A percentile compares a stretch with the other conserved stretches of the same genome.
Conservation (phyloP, 1,139 yeast genomes). For the Taphrina communis region DNA sequence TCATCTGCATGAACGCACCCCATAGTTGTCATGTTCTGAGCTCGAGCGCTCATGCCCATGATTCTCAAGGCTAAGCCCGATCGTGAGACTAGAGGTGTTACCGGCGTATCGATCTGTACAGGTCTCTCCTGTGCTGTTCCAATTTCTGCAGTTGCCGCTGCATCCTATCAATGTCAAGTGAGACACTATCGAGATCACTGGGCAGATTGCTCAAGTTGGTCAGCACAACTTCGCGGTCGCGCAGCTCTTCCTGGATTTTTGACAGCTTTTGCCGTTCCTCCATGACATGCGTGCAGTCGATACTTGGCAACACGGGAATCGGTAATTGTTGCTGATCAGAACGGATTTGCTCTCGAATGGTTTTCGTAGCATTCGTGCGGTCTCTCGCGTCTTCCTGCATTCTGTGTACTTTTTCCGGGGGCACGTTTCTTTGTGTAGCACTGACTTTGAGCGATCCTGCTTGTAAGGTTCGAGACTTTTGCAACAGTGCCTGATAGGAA, state of each 20-base stretch:
- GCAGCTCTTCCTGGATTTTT: background rate
- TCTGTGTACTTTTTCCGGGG: background rate
- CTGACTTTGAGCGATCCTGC: background rate
- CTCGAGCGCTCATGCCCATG: no score
- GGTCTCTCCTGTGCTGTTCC: slow-evolving; percentile 13
- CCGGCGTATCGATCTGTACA: slow-evolving; percentile 23
- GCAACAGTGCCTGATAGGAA: background rate
- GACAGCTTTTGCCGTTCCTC: slow-evolving; percentile 9
- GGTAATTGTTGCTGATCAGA: background rate
- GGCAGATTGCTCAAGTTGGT: background rate
- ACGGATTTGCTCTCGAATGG: background rate
- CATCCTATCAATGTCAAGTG: slow-evolving; percentile 18
- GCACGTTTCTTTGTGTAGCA: background rate
- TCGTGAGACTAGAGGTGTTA: background rate
- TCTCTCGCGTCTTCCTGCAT: background rate
- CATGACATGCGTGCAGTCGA: background rate
- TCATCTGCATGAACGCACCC: no score
- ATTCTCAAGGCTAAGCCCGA: no score
- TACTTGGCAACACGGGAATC: background rate
- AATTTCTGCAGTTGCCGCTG: slow-evolving; percentile 12
- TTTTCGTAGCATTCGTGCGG: background rate
- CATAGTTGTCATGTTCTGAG: no score
- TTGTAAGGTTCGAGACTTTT: background rate
- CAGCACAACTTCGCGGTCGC: slow-evolving; percentile 4
- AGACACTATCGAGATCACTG: background rate